phyloP scores from a whole-genome alignment of 768 basidiomycete genomes.

The Lepiota brunneoincarnata region DNA sequence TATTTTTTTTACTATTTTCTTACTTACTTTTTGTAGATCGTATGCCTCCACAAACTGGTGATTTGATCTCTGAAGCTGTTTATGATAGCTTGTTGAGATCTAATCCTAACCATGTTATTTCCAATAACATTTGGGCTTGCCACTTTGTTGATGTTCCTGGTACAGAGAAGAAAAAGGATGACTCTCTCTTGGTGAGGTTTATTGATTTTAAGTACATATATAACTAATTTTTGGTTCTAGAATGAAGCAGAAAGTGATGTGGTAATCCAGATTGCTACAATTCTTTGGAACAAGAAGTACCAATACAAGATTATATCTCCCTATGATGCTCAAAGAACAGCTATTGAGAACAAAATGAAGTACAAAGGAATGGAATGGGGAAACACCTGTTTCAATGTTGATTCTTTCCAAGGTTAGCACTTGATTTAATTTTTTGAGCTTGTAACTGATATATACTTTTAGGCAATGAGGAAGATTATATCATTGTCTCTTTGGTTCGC shows the following conservation, averaged over 20 bases:
- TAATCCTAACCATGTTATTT: conserved; percentile 44
- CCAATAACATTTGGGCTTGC: conserved; percentile 45
- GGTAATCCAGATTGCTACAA: conserved; percentile 53
- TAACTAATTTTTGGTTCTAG: conserved; percentile 32
- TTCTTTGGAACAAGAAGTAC: conserved; percentile 48
- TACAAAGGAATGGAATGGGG: conserved; percentile 49
- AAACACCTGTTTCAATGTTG: conserved; percentile 81
- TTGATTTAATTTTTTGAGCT: conserved; percentile 10
- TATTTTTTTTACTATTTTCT: conserved; percentile 6
- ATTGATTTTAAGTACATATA: conserved; percentile 1
- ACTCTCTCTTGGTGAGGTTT: conserved; percentile 34
- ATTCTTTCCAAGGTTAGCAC: conserved; percentile 76
- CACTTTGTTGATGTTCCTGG: conserved; percentile 58
- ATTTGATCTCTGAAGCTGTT: conserved; percentile 64
- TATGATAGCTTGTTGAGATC: conserved; percentile 66
- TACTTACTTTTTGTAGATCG: conserved; percentile 49
- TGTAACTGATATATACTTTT: conserved; percentile 10
- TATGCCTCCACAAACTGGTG: conserved; percentile 80
- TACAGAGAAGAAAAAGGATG: conserved; percentile 28
- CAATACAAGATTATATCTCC: conserved; percentile 74
- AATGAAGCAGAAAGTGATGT: conserved; percentile 57
- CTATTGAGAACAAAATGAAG: conserved; percentile 58
- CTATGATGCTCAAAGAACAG: conserved; percentile 69
- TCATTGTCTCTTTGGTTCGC: conserved; percentile 71
- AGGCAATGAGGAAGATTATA: conserved; percentile 85